phyloP scores from a whole-genome alignment of 2,329 filamentous ascomycete species.

The Scedosporium minutisporum region DNA sequence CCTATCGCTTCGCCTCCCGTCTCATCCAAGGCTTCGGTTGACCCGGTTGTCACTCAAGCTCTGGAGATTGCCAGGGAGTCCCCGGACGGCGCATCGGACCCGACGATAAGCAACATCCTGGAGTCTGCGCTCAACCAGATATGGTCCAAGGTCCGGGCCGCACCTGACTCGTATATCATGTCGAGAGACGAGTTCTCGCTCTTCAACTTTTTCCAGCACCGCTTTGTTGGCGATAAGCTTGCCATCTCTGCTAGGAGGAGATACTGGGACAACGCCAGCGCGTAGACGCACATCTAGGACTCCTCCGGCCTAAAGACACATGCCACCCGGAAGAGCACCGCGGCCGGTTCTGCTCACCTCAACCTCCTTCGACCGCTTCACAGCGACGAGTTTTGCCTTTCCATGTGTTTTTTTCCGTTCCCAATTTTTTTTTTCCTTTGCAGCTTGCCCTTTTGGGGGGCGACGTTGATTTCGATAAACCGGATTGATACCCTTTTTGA shows the following conservation, averaged over 20 bases:
- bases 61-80: constrained; percentile 69
- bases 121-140: constrained; percentile 53
- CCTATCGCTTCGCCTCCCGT: constrained; percentile 8
- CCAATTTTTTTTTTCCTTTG: neutral
- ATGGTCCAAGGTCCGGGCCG: constrained; percentile 56
- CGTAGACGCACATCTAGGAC: constrained; percentile 13
- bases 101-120: constrained; percentile 53
- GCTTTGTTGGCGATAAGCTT: constrained; percentile 46
- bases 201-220: constrained; percentile 73
- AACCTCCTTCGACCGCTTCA: no score
- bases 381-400: neutral
- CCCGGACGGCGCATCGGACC: constrained; percentile 55
- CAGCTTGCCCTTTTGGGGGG: neutral
- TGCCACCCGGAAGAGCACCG: no score
- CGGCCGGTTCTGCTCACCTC: no score
- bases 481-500: neutral
- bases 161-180: constrained; percentile 64
- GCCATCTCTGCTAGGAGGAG: constrained; percentile 37
- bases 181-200: constrained; percentile 69
- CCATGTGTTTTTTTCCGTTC: neutral
- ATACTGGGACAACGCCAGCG: constrained; percentile 41
- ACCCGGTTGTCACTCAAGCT: constrained; percentile 49
- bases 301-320: no score
- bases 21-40: constrained; percentile 2
- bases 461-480: neutral